These are phyloP conservation scores for Globisporangium paroecandrum DNA, from an alignment of 352 stramenopile species.

Conservation along the genomic window DNA sequence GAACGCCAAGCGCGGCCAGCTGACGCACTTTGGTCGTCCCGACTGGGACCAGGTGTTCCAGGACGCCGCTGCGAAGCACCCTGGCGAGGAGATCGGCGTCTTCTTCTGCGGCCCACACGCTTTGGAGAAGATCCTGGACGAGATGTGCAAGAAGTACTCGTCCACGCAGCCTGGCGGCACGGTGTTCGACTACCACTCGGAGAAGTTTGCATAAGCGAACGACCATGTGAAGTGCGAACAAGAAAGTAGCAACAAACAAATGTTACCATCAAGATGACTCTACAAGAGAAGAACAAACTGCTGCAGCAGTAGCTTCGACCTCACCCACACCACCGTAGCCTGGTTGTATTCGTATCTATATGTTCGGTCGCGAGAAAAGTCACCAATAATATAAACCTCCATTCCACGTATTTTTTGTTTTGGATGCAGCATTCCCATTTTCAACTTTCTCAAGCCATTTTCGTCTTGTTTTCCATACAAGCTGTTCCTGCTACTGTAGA, in stretches of 20 bases:
- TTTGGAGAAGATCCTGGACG: slow-evolving; percentile 73
- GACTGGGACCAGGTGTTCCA: slow-evolving; percentile 81
- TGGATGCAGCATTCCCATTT: background rate
- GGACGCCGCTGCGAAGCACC: slow-evolving; percentile 42
- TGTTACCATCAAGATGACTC: slow-evolving; percentile 5
- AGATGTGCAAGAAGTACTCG: slow-evolving; percentile 69
- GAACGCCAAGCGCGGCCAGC: slow-evolving; percentile 52
- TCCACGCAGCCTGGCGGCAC: slow-evolving; percentile 48
- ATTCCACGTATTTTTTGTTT: background rate
- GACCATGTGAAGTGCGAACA: background rate
- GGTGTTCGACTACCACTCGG: slow-evolving; percentile 81
- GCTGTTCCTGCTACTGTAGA: slow-evolving; percentile 1
- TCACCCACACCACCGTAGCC: slow-evolving; percentile 13
- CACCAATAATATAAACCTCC: slow-evolving; percentile 9
- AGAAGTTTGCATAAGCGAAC: slow-evolving; percentile 66
- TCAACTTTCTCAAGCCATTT: background rate
- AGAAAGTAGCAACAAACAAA: background rate
- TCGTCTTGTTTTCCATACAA: background rate
- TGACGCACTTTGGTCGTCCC: slow-evolving; percentile 85
- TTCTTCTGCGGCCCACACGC: slow-evolving; percentile 84
- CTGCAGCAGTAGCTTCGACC: slow-evolving; percentile 1
- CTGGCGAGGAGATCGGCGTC: slow-evolving; percentile 74
- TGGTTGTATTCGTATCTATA: slow-evolving; percentile 10
- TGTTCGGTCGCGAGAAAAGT: slow-evolving; percentile 6
- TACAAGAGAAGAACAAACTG: slow-evolving; percentile 2